These are phyloP conservation scores for Coniochaeta ligniaria DNA, from an alignment of 2,329 filamentous ascomycete species.

Conservation along the genomic window DNA sequence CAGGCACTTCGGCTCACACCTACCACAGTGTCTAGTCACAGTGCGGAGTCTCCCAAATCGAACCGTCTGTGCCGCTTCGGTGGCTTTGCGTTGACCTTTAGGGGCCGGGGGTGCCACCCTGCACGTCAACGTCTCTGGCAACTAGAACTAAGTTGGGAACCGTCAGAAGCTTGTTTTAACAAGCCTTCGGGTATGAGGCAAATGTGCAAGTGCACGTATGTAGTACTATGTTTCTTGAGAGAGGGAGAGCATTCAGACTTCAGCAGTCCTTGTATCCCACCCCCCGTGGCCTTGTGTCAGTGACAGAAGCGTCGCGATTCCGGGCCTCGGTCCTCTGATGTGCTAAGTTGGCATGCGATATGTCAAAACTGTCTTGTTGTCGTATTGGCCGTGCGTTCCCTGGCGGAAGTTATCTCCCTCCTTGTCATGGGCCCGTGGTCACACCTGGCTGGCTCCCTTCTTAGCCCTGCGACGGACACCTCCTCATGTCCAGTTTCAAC, in stretches of 20 bases:
- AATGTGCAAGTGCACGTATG: no score
- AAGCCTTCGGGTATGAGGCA: background rate
- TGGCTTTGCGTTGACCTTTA: background rate
- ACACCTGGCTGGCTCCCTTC: background rate
- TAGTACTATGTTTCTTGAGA: no score
- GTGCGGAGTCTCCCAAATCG: background rate
- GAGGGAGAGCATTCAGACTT: no score
- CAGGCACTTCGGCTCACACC: background rate
- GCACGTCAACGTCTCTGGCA: background rate
- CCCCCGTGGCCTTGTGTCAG: no score
- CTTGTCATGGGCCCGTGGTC: background rate
- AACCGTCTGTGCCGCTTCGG: background rate
- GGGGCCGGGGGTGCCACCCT: background rate
- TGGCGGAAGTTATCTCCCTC: background rate
- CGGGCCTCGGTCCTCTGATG: background rate
- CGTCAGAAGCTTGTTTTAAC: background rate
- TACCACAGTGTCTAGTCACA: background rate
- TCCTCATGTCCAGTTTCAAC: constrained; percentile 2
- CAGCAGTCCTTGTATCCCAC: no score
- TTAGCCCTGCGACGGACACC: background rate
- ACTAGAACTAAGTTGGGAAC: background rate
- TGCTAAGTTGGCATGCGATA: background rate
- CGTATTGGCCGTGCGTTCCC: background rate
- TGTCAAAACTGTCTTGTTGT: background rate
- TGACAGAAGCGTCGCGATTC: background rate